phyloP scores from a whole-genome alignment of 352 stramenopile species.

The Phytophthora podocarpi region DNA sequence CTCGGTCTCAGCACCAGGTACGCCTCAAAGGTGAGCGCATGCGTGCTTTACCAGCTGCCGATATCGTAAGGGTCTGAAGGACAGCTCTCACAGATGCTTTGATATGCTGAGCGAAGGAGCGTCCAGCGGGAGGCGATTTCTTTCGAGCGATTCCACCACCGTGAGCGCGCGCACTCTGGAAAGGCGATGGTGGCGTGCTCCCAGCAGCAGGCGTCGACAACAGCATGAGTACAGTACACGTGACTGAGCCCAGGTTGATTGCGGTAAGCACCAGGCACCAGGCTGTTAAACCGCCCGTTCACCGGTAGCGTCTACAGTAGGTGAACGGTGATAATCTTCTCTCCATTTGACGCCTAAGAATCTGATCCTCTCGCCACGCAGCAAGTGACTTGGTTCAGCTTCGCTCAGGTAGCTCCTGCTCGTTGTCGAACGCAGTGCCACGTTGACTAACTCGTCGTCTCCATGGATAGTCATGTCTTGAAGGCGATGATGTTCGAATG shows the following conservation, averaged over 20 bases:
- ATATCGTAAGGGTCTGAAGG: conserved; percentile 12
- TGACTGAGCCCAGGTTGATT: conserved; percentile 1
- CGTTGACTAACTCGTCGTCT: conserved; percentile 13
- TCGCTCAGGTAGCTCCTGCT: too few relatives aligned
- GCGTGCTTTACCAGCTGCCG: conserved; percentile 27
- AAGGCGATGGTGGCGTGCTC: conserved; percentile 18
- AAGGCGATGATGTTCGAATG: conserved; percentile 4
- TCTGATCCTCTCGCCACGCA: neutral
- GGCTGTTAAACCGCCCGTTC: too few relatives aligned
- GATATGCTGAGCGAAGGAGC: conserved; percentile 9
- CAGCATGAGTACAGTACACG: too few relatives aligned
- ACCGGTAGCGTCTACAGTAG: too few relatives aligned
- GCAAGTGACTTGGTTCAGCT: neutral
- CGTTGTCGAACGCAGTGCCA: neutral
- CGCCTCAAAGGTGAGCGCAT: conserved; percentile 2
- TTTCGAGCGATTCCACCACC: conserved; percentile 23
- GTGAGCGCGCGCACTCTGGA: conserved; percentile 3
- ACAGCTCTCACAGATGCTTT: conserved; percentile 13
- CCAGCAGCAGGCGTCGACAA: conserved; percentile 6
- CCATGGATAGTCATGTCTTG: conserved; percentile 1
- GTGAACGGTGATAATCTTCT: neutral
- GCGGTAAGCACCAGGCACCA: too few relatives aligned
- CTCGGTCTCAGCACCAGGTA: neutral
- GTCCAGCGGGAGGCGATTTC: conserved; percentile 19
- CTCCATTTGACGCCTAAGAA: neutral